Conservation (phyloP, 2,329 filamentous ascomycete genomes). For the Aspergillus sclerotialis region DNA sequence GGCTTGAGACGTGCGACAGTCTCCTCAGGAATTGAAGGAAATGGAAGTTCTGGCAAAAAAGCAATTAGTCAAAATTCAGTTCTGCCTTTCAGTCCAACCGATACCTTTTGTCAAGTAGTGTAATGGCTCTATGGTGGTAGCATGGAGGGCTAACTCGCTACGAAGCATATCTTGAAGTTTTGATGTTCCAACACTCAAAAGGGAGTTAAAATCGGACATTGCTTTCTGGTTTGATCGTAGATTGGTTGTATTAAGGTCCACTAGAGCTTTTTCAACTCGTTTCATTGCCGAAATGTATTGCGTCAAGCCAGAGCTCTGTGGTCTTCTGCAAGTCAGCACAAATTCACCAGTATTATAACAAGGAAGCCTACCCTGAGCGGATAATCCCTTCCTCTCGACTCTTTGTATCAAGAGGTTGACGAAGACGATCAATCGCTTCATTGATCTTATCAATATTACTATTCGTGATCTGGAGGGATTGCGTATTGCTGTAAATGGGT, state of each 20-base stretch:
- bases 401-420: constrained; percentile 87
- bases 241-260: constrained; percentile 82
- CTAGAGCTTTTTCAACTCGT: constrained; percentile 75
- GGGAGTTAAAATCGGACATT: constrained; percentile 67
- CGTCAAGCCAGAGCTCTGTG: constrained; percentile 70
- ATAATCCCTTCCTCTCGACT: constrained; percentile 89
- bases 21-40: constrained; percentile 72
- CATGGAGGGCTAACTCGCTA: constrained; percentile 69
- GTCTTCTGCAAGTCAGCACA: constrained; percentile 39
- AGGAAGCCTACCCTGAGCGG: constrained; percentile 56
- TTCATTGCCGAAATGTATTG: constrained; percentile 87
- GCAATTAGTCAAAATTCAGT: not conserved
- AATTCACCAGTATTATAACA: not conserved
- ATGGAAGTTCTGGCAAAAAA: constrained; percentile 51
- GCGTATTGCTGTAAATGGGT: constrained; percentile 87
- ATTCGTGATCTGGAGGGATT: constrained; percentile 78
- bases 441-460: constrained; percentile 83
- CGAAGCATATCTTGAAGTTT: constrained; percentile 83
- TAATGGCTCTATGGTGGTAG: constrained; percentile 75
- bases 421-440: constrained; percentile 77
- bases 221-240: constrained; percentile 86
- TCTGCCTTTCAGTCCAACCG: not conserved
- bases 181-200: constrained; percentile 71
- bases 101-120: constrained; percentile 86
- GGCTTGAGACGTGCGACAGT: constrained; percentile 67